A percentile compares a stretch with the other conserved stretches of the same genome.
These are phyloP conservation scores for Apostasia ramifera DNA, from an alignment of 106 monocot genomes.

Conservation along the genomic window DNA sequence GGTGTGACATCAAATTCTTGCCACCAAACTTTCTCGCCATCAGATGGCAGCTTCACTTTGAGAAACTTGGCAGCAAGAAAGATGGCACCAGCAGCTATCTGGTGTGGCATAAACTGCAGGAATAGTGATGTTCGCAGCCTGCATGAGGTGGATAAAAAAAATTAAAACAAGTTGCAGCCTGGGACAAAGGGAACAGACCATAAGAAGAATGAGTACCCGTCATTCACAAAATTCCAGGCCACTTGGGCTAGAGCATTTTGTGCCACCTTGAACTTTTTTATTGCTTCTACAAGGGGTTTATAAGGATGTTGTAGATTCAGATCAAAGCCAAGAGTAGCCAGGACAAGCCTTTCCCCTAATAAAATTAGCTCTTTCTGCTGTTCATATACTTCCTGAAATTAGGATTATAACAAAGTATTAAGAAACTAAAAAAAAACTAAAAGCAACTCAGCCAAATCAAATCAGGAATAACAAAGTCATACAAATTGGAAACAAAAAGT, in stretches of 20 bases:
- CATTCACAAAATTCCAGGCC: constrained; percentile 87
- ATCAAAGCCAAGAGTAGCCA: constrained; percentile 82
- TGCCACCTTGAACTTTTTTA: constrained; percentile 80
- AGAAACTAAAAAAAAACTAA: neutral
- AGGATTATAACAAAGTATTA: neutral
- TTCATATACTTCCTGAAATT: constrained; percentile 66
- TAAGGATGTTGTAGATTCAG: constrained; percentile 81
- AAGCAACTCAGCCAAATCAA: neutral
- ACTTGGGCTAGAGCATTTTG: constrained; percentile 82
- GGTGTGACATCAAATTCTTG: constrained; percentile 46
- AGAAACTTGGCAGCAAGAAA: constrained; percentile 78
- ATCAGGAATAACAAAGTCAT: neutral
- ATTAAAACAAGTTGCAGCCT: neutral
- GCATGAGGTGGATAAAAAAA: constrained; percentile 21
- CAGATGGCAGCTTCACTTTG: constrained; percentile 62
- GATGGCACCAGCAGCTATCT: constrained; percentile 77
- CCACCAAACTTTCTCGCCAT: constrained; percentile 74
- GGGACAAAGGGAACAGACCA: constrained; percentile 4
- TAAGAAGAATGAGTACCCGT: constrained; percentile 44
- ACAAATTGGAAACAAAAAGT: neutral
- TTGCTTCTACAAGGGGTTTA: constrained; percentile 71
- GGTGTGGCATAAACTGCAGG: constrained; percentile 74
- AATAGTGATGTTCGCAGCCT: constrained; percentile 65
- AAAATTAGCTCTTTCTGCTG: constrained; percentile 78
- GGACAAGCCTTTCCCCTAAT: constrained; percentile 63